Evolutionary conservation across 768 basidiomycete genomes (phyloP), one percentile per base, ranked within the genome.

Genomic region (Guyanaporus albipodus): DNA sequence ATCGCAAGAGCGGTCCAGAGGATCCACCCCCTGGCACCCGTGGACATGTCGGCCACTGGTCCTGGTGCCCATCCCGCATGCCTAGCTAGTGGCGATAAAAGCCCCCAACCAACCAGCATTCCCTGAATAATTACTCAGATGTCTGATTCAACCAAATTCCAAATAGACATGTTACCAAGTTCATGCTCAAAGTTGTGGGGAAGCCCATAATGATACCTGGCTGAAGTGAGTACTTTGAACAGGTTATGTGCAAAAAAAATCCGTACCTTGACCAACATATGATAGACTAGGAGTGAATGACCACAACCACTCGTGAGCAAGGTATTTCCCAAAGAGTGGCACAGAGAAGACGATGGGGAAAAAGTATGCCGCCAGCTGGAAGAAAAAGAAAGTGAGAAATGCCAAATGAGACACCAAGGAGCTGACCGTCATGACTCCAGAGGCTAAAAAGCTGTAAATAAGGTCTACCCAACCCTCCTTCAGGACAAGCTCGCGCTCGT

Each of bases 171-270:
- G 12, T 60, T 57, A 89, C 90, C 48, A 92, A 66, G 55, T 85
- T 94, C 94, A 98, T 97, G 62, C 87, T 89, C 28, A 94, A 58
- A 0, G 94, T 94, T 0, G 91, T 95, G 0, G 92, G 87, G 58
- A 94, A 91, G 4, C 94, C 95, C 95, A 98, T 98, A 57, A 97
- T 97, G 50, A 97, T 92, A 6, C 92, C 89, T 85, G 17, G 39
- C n/a, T 14, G 43, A 19, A 45, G 43, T 41, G 19, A 44, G 38
- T 35, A 35, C 34, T 44, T 46, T 21, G 10, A 45, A 46, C 19
- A 17, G 23, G 8, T 17, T 12, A 9, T 10, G 35, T 31, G 8
- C 36, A 45, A 32, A 22, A 17, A 36, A 8, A n/a, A 41, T 15
- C 10, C 12, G 9, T 44, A 58, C 90, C 93, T 78, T 95, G 91